A percentile compares a stretch with the other conserved stretches of the same genome.
phyloP scores from a whole-genome alignment of 495 filamentous ascomycete genomes.

The Podospora tetraspora region DNA sequence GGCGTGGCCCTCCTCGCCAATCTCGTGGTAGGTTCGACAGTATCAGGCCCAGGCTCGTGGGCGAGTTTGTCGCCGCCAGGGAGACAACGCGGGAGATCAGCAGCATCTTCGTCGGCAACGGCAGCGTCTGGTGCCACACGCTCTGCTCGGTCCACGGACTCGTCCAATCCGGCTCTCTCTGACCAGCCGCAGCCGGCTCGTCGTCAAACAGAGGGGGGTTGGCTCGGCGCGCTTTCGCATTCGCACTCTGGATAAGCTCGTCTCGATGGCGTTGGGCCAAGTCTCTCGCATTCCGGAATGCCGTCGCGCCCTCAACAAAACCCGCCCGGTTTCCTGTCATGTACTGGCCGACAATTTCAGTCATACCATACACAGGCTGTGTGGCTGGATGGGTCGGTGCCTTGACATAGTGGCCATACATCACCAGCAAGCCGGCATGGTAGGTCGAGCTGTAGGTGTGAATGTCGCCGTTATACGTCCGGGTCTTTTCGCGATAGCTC shows the following conservation, averaged over 20 bases:
- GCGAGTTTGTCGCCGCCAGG: no score
- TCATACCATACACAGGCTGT: constrained; percentile 41
- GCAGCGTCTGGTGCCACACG: neutral
- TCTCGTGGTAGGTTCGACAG: constrained; percentile 8
- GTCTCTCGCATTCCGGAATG: constrained; percentile 22
- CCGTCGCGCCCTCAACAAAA: constrained; percentile 8
- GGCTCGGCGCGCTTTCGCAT: constrained; percentile 18
- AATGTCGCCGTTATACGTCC: constrained; percentile 36
- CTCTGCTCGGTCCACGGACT: neutral
- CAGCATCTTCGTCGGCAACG: neutral
- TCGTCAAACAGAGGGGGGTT: neutral
- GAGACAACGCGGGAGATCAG: no score
- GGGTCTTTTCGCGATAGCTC: constrained; percentile 34
- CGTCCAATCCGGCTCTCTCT: neutral
- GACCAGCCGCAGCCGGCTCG: no score
- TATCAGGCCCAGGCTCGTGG: neutral
- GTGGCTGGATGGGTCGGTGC: constrained; percentile 22
- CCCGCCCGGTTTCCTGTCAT: neutral
- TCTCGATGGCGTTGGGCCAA: constrained; percentile 17
- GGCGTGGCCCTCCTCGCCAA: constrained; percentile 10
- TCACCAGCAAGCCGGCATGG: constrained; percentile 24
- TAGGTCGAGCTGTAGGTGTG: constrained; percentile 38
- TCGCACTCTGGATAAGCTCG: constrained; percentile 19
- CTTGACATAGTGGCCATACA: constrained; percentile 37
- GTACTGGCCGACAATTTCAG: constrained; percentile 18